A percentile compares a stretch with the other conserved stretches of the same genome.
phyloP scores from a whole-genome alignment of 2,329 filamentous ascomycete species.

The Phialocephala sp. region DNA sequence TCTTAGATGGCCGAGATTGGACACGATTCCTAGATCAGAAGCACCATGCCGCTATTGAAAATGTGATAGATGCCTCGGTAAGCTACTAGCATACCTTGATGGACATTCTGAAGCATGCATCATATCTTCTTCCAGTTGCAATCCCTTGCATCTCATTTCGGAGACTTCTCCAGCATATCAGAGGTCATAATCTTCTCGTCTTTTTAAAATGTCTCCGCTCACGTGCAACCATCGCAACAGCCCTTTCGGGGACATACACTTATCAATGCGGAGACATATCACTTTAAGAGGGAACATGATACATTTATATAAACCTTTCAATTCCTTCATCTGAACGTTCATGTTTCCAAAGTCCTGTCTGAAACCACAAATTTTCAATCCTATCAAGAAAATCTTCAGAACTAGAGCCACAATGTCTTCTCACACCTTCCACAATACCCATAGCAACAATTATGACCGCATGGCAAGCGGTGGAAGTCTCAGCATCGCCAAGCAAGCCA shows the following conservation, averaged over 20 bases:
- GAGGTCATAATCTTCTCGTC: neutral
- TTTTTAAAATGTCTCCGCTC: neutral
- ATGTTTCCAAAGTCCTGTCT: neutral
- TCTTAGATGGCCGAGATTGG: neutral
- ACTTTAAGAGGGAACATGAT: neutral
- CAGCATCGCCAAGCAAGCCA: conserved; percentile 10
- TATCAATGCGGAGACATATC: neutral
- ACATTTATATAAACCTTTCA: neutral
- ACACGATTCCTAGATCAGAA: neutral
- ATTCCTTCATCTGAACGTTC: neutral
- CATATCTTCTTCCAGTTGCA: neutral
- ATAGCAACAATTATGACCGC: conserved; percentile 14
- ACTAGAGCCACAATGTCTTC: neutral
- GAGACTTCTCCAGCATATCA: neutral
- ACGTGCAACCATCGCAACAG: neutral
- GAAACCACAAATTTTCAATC: neutral
- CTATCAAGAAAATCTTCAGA: neutral
- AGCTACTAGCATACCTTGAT: neutral
- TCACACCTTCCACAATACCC: conserved; percentile 14
- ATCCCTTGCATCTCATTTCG: neutral
- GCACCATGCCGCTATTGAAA: neutral
- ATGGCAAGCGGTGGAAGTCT: conserved; percentile 20
- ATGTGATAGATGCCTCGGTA: neutral
- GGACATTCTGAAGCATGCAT: neutral
- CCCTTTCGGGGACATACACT: neutral